Percentiles rank a stretch among this genome's conserved stretches.
Evolutionary conservation across 805 yeast species (phyloP).

Genomic region (Saccharomycopsis oosterbeekiorum): DNA sequence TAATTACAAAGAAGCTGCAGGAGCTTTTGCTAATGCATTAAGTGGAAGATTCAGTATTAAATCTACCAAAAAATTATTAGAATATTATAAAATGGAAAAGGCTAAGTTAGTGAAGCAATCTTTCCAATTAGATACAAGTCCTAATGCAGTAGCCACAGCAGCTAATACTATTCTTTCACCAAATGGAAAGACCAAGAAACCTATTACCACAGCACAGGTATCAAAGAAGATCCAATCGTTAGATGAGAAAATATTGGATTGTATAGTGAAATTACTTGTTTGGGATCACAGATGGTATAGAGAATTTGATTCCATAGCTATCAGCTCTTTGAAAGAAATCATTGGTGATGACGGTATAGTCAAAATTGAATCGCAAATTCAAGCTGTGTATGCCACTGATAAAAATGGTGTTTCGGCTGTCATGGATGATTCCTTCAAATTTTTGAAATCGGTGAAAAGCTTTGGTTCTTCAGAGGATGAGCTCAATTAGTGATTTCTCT

Average conservation of each 20-base stretch:
- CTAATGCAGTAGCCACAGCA: conserved; percentile 20
- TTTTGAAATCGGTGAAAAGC: conserved; percentile 24
- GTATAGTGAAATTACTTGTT: conserved; percentile 71
- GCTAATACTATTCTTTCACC: conserved; percentile 25
- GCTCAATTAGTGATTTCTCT: not conserved
- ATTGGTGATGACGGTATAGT: conserved; percentile 71
- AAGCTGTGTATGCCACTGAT: conserved; percentile 48
- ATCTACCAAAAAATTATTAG: conserved; percentile 65
- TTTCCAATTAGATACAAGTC: conserved; percentile 7
- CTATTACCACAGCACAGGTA: conserved; percentile 22
- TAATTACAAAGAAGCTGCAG: conserved; percentile 78
- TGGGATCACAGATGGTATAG: conserved; percentile 98
- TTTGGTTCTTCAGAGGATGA: conserved; percentile 2
- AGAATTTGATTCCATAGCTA: conserved; percentile 68
- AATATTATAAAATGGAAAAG: conserved; percentile 48
- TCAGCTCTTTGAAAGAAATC: conserved; percentile 47
- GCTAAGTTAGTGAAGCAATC: conserved; percentile 23
- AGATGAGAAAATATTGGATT: conserved; percentile 45
- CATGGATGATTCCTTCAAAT: conserved; percentile 41
- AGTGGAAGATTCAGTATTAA: conserved; percentile 69
- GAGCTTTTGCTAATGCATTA: conserved; percentile 70
- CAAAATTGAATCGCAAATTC: conserved; percentile 63
- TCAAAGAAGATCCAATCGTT: conserved; percentile 31
- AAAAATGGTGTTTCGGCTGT: conserved; percentile 49
- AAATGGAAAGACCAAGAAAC: conserved; percentile 15